Base-by-base conservation (phyloP, 2,329 filamentous ascomycete genomes). In the Colletotrichum lupini region DNA sequence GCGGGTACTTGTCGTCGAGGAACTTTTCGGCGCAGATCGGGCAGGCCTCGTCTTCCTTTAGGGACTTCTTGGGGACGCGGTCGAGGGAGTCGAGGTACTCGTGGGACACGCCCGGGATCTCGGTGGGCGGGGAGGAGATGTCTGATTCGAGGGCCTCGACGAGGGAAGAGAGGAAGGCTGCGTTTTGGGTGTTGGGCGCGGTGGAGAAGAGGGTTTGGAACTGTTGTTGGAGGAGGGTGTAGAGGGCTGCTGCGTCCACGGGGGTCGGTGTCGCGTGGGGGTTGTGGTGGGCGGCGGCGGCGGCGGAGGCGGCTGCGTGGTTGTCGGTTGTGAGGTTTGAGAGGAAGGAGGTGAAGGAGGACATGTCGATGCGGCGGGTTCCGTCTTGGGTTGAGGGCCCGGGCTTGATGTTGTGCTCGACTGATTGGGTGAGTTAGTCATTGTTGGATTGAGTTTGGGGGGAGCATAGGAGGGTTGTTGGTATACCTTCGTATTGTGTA, bases 11-110 rank as follows among this genome's bases (percentile, higher is more conserved):
- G 77, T 93, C 91, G 77, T 92, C 89, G 59, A 91, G 83, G 77
- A 89, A 92, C 35, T 81, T 82, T 76, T 92, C 88, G 72, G 89
- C 90, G 81, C 91, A 92, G 79, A 92, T 92, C 55, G 90, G 88
- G 75, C 91, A 92, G 69, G 84, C 80, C 64, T 88, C 89, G 57
- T 91, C 89, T 2, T 77, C 63, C 77, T 81, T 81, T 32, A 92
- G 83, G 57, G 75, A 79, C 83, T 86, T 87, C 75, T 86, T 85
- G 49, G 83, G 80, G 63, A 92, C 90, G 16, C 91, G 84, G 73
- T 92, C 91, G 66, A 92, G 83, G 42, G 78, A 76, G 80, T 92
- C 90, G 42, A 92, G 82, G 78, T 89, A 92, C 75, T 86, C 83
- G 82, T 92, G 90, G 72, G 83, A 81, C 22, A 92, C 89, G 75